phyloP scores from a whole-genome alignment of 2,329 filamentous ascomycete species.

The Botrytis sinoallii region DNA sequence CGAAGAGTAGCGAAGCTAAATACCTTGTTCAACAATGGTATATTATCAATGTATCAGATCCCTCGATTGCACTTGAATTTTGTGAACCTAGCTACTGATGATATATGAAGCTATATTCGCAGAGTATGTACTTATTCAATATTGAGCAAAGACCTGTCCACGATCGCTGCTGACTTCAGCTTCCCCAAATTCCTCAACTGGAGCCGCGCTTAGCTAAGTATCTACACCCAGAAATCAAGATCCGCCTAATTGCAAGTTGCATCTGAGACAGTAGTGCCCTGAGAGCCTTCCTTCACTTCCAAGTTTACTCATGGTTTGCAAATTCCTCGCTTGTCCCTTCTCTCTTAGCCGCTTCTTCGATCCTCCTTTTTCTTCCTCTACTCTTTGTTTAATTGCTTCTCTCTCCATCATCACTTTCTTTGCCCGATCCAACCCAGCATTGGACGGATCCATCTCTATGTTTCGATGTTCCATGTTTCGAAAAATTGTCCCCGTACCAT shows the following conservation, averaged over 20 bases:
- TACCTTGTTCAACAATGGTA: neutral
- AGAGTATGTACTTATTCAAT: too few species aligned
- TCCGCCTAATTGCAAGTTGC: neutral
- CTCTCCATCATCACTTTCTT: fast-evolving
- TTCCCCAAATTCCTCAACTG: too few species aligned
- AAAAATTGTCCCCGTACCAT: neutral
- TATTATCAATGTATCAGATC: neutral
- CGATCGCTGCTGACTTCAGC: too few species aligned
- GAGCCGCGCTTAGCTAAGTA: too few species aligned
- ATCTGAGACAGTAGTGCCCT: neutral
- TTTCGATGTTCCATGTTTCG: neutral
- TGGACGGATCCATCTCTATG: neutral
- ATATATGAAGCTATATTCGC: too few species aligned
- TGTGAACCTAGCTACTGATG: neutral
- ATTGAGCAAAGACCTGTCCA: too few species aligned
- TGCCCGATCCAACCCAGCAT: fast-evolving
- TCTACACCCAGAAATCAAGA: neutral
- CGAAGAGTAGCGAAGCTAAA: too few species aligned
- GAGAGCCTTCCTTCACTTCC: neutral
- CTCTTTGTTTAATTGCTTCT: neutral
- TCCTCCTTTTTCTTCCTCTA: neutral
- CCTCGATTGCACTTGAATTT: neutral
- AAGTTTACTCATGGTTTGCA: neutral
- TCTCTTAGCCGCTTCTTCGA: neutral
- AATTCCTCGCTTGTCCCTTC: neutral